Evolutionary conservation across 2,329 filamentous ascomycete species (phyloP), one percentile per base, ranked within the genome.

Genomic region (Penicillium sclerotiorum): DNA sequence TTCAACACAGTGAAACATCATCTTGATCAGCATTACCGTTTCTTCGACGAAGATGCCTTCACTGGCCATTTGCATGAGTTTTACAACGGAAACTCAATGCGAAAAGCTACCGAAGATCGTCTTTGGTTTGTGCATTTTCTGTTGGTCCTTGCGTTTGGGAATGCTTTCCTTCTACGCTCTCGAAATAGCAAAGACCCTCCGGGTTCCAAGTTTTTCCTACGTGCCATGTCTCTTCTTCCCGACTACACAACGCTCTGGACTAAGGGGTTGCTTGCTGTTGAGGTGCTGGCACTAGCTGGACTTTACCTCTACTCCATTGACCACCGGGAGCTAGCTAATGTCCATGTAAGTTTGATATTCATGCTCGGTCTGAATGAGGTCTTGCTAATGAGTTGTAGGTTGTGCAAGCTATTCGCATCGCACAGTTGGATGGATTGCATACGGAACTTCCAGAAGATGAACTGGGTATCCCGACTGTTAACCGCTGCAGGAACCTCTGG

Each of bases 231-330:
- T 1, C 49, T 73, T 0, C 66, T 75, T 56, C 72, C 72, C 2
- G 66, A 71, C 7, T 59, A 64, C 9, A 58, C 59, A 1, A 58
- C 60, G 0, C 33, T 73, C 1, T 72, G 70, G 66, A 72, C 70
- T 39, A 66, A 73, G 28, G 70, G 69, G 17, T 41, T 75, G 15
- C 28, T 73, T 39, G 70, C 66, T 0, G 70, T 72, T 27, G 70
- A 75, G 40, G 65, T 70, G 5, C 38, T 73, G 20, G 69, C 70
- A 1, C 46, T 73, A 46, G 64, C 60, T 5, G 71, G 64, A 0
- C 42, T 74, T 13, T 74, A 72, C 48, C 51, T 74, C 1, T 74
- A 71, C 22, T 69, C 65, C 1, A 70, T 72, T 8, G 69, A 73
- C 30, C 59, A 72, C n/a, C 62, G 71, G 20, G 71, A 74, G 18